Evolutionary conservation across 768 basidiomycete genomes (phyloP).

Genomic region (Boletus tomentosulus): DNA sequence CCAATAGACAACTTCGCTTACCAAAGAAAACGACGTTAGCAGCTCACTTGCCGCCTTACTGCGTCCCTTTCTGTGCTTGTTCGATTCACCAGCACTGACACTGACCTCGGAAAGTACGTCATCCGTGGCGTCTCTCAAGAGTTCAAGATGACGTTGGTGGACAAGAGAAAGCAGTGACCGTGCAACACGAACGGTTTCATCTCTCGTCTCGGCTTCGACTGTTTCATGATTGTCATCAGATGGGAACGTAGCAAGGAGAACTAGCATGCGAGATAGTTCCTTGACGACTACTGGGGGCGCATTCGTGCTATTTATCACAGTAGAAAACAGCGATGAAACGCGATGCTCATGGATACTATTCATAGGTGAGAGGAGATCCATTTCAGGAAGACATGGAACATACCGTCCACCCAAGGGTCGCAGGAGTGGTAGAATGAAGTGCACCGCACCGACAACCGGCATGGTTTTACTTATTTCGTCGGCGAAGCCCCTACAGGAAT

Average conservation of each 20-base stretch:
- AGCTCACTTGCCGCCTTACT: constrained; percentile 50
- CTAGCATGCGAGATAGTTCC: constrained; percentile 20
- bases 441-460: constrained; percentile 50
- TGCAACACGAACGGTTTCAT: constrained; percentile 8
- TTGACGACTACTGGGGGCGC: constrained; percentile 19
- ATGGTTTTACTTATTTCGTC: constrained; percentile 44
- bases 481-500: constrained; percentile 39
- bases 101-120: constrained; percentile 29
- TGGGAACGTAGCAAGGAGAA: constrained; percentile 13
- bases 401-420: constrained; percentile 37
- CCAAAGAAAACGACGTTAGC: constrained; percentile 55
- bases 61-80: constrained; percentile 28
- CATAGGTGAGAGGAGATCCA: not conserved
- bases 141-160: constrained; percentile 59
- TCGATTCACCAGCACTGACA: constrained; percentile 15
- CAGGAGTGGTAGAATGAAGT: constrained; percentile 47
- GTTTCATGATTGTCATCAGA: not conserved
- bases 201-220: constrained; percentile 3
- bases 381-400: constrained; percentile 20
- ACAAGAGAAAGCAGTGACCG: constrained; percentile 48
- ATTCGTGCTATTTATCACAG: constrained; percentile 27
- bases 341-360: constrained; percentile 21
- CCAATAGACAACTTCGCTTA: constrained; percentile 25
- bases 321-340: constrained; percentile 26
- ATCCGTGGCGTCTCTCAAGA: constrained; percentile 43